A percentile compares a stretch with the other conserved stretches of the same genome.
These are phyloP conservation scores for Backusella luteola DNA, from an alignment of 192 early-diverging fungal species.

Conservation along the genomic window DNA sequence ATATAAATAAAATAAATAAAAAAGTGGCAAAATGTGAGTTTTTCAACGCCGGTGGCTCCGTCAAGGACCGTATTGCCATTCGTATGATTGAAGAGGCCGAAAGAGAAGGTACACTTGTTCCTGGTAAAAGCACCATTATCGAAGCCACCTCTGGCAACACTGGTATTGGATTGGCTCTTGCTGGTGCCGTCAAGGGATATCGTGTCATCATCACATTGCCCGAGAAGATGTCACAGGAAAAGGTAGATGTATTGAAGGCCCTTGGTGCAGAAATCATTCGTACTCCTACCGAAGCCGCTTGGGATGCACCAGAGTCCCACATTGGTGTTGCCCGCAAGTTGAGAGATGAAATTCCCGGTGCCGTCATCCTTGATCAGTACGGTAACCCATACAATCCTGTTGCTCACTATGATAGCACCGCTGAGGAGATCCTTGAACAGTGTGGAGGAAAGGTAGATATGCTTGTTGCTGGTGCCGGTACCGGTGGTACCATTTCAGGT, in stretches of 20 bases:
- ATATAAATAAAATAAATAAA: background rate
- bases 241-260: conserved; percentile 97
- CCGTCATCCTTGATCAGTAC: conserved; percentile 98
- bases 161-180: conserved; percentile 96
- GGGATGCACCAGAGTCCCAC: conserved; percentile 98
- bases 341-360: conserved; percentile 94
- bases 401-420: conserved; percentile 93
- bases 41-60: conserved; percentile 98
- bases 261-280: conserved; percentile 97
- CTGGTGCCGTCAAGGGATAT: conserved; percentile 98
- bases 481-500: conserved; percentile 98
- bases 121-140: conserved; percentile 91
- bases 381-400: conserved; percentile 96
- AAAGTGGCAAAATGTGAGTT: conserved; percentile 95
- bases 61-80: conserved; percentile 96
- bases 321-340: conserved; percentile 96
- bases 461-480: conserved; percentile 94
- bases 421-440: conserved; percentile 75
- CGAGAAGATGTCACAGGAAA: conserved; percentile 99
- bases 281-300: conserved; percentile 98
- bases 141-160: conserved; percentile 99
- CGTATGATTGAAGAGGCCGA: conserved; percentile 98
- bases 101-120: conserved; percentile 83
- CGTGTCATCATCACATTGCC: conserved; percentile 97
- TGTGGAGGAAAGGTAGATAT: conserved; percentile 93